Evolutionary conservation across 345 rosid genomes (phyloP), one percentile per base, ranked within the genome.

Genomic region (Euphorbia lathyris): DNA sequence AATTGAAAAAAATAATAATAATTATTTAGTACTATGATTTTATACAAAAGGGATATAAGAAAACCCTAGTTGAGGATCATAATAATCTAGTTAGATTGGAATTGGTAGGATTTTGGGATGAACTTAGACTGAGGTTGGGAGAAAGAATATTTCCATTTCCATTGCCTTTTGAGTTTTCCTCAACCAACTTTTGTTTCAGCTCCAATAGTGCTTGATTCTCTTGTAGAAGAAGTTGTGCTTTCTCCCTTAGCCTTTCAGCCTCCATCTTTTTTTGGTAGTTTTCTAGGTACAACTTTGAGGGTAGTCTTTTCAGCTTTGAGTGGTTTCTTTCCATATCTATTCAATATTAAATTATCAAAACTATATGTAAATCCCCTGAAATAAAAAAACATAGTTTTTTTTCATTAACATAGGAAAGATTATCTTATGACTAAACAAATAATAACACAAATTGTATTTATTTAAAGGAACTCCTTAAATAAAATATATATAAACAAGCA

Each of bases 211-310:
- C 96, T 69, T 95, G 97, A 77, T 95, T 95, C 90, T 95, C 99
- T 73, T 95, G 93, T 85, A 92, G 88, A 63, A 95, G 91, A 73
- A 88, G 79, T 88, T 95, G 97, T 52, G 99, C 99, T 80, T 92
- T 95, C 96, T 92, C 88, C 90, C 91, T 88, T 73, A 92, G 82
- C 85, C 84, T 92, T 79, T 95, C 99, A 40, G 88, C 88, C 72
- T 90, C 96, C 68, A 85, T 90, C 84, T 88, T 85, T 68, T 88
- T 90, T 80, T 86, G 88, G 83, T 90, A 88, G 83, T 90, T 90
- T 76, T 90, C 87, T 55, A 90, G 71, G 83, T 83, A 90, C 72
- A 95, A 85, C 79, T 95, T 83, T 56, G 99, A 86, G 91, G 92
- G 92, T 81, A 90, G 75, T 76, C 86, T 95, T n/a, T n/a, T n/a